Base-by-base conservation (phyloP, 2,329 filamentous ascomycete species). In the Zarea fungicola region DNA sequence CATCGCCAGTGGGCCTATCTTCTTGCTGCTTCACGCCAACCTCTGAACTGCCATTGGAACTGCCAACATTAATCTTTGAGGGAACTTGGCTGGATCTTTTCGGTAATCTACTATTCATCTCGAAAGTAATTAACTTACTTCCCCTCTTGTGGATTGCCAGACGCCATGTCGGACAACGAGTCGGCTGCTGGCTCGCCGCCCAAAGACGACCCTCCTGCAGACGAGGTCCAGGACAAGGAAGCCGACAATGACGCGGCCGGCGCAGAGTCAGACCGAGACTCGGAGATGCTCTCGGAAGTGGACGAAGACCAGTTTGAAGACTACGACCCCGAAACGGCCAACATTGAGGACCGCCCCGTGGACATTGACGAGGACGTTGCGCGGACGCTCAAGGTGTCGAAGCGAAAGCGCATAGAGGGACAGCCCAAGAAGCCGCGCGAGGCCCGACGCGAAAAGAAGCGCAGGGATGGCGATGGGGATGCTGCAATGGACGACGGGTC, bases 381-480 rank as follows among this genome's bases (percentile, higher is more conserved):
- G 6, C 75, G 76, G 49, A 82, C 80, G 3, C 65, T 85, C 26
- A 85, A 85, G 63, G 80, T 80, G 1, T 74, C 74, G n/a, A 84
- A 82, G 66, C 69, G 81, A 51, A 85, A 84, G 69, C 78, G 87
- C 50, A 62, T 74, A 8, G 84, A 79, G 28, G 83, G 83, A 44
- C 80, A 78, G 25, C 76, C 74, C 36, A 88, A 86, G 67, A 93
- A 89, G 69, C 85, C 87, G 46, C 83, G 85, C 64, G 85, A 83
- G 59, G 83, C 81, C n/a, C 76, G 82, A 43, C 76, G 84, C 58
- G 84, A 84, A 56, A 87, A 88, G 67, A 83, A 84, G 63, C 70
- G 66, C 26, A 61, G 78, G 40, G 68, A 74, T 42, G 68, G 68
- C 32, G 74, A 76, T 50, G 75, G 73, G 1, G 76, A 77, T 52